Percentiles rank a stretch among this genome's conserved stretches.
phyloP scores from a whole-genome alignment of 768 basidiomycete genomes.

The Leccinum fibrillosum region DNA sequence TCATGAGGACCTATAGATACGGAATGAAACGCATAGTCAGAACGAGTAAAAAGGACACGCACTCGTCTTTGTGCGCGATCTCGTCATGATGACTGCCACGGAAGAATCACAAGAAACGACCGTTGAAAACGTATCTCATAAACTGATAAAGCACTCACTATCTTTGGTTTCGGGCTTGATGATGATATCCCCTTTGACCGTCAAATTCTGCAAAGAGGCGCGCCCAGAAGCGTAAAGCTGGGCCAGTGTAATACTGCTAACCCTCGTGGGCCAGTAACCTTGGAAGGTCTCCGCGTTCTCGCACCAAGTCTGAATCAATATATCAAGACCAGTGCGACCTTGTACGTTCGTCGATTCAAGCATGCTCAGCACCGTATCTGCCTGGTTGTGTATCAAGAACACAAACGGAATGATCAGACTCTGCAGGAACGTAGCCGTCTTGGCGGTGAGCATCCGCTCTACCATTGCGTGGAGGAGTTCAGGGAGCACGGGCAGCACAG shows the following conservation, averaged over 20 bases:
- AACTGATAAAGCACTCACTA: conserved; percentile 49
- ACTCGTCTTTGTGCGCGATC: conserved; percentile 87
- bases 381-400: conserved; percentile 86
- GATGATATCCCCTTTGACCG: conserved; percentile 91
- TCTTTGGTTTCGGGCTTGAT: conserved; percentile 76
- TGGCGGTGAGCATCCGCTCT: conserved; percentile 73
- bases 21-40: conserved; percentile 14
- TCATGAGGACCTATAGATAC: conserved; percentile 69
- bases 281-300: conserved; percentile 94
- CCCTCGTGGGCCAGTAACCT: conserved; percentile 88
- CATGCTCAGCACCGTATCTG: conserved; percentile 72
- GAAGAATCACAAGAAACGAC: conserved; percentile 22
- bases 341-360: conserved; percentile 65
- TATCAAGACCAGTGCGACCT: conserved; percentile 69
- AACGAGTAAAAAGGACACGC: conserved; percentile 30
- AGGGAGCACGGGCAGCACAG: conserved; percentile 81
- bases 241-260: conserved; percentile 80
- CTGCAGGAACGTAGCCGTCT: conserved; percentile 91
- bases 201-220: conserved; percentile 61
- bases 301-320: conserved; percentile 91
- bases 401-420: conserved; percentile 92
- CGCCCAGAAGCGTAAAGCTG: conserved; percentile 67
- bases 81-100: conserved; percentile 87
- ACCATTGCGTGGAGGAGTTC: conserved; percentile 85
- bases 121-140: conserved; percentile 12